Percentiles rank a stretch among this genome's conserved stretches.
phyloP scores from a whole-genome alignment of 352 stramenopile genomes.

The Phytophthora nicotianae region DNA sequence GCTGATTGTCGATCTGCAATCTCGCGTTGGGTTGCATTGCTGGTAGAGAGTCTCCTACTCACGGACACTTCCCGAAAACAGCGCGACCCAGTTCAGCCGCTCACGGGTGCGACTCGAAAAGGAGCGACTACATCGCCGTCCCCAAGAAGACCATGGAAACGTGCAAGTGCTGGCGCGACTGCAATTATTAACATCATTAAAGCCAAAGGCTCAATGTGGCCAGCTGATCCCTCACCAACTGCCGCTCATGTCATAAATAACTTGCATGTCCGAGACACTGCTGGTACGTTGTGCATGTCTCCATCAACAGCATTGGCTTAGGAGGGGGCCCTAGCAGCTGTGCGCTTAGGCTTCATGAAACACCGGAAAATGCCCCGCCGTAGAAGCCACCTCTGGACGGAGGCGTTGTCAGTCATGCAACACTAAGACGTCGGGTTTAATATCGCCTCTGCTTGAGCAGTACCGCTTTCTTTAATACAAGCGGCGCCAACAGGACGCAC shows the following conservation, averaged over 20 bases:
- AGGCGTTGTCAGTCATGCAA: background rate
- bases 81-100: background rate
- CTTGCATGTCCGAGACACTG: slow-evolving; percentile 4
- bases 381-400: too few relatives aligned
- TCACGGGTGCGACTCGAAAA: background rate
- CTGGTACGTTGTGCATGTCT: slow-evolving; percentile 2
- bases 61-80: background rate
- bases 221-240: background rate
- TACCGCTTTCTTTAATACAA: background rate
- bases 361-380: background rate
- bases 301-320: slow-evolving; percentile 1
- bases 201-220: background rate
- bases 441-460: background rate
- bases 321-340: background rate
- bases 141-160: background rate
- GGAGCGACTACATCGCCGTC: background rate
- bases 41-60: background rate
- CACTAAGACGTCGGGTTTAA: background rate
- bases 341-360: background rate
- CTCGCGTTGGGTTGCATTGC: background rate
- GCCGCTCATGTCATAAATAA: background rate
- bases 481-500: background rate
- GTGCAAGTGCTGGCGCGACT: background rate
- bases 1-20: background rate
- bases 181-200: background rate